Evolutionary conservation across 2,329 filamentous ascomycete species (phyloP), one percentile per base, ranked within the genome.

Genomic region (Botrytis pseudocinerea): DNA sequence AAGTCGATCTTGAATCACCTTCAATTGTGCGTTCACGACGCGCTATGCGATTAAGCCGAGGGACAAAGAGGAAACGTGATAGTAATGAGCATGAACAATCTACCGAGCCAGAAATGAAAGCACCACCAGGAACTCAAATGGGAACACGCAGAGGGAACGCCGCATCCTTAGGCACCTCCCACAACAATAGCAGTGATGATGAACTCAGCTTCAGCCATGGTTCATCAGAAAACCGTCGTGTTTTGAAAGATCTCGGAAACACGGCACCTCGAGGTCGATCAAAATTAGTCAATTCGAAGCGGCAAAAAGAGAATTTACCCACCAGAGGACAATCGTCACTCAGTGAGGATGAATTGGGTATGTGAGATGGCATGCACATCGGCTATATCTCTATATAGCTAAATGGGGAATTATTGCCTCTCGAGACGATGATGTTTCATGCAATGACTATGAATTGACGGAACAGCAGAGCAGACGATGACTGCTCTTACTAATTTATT

Each of bases 271-370:
- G n/a, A n/a, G 40, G 38, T 57, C 70, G 46, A 35, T 44, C 28
- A 16, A 66, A 44, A 38, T 38, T 28, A 44, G 35, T 20, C 44
- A 51, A 63, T 20, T 20, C 32, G 32, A 71, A 57, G 48, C 28
- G 28, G 9, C 46, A 57, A 51, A 46, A 38, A 32, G 46, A n/a
- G 20, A 35, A 28, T 38, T 16, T 16, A 46, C 20, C 38, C 20
- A 32, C 32, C n/a, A 25, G 44, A 5, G 20, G 66, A 32, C 18
- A 64, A 28, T 12, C 28, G 20, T 57, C 38, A 46, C 38, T 57
- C 20, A 80, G 78, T 60, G 79, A 80, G 62, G 79, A 80, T 69
- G 79, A 80, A 75, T 72, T 80, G 71, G 76, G 79, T 65, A 76
- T 78, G 54, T 80, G 72, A 80, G 46, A 40, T n/a, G 28, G 12